Base-by-base conservation (phyloP, 2,329 filamentous ascomycete genomes). In the Exophiala sideris region DNA sequence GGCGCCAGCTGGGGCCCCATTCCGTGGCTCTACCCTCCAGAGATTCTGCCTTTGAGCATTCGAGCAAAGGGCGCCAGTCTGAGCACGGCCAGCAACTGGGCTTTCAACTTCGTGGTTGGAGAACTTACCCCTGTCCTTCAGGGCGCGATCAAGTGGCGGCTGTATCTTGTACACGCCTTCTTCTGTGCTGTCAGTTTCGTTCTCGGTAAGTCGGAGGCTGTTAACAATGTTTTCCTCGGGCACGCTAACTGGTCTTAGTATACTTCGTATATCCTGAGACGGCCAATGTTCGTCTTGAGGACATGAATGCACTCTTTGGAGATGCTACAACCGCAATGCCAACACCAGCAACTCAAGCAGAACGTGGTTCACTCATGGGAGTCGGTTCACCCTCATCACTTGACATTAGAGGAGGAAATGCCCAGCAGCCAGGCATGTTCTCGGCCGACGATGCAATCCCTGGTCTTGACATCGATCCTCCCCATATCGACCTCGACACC, bases 221-320 rank as follows among this genome's bases (percentile, higher is more conserved):
- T 36, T 16, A 24, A 11, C 38, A 18, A 33, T 44, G 4, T 38
- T 41, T 11, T 21, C 32, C 38, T 39, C 40, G 56, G 50, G 50
- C 41, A 39, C n/a, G 33, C 34, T 48, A 46, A 45, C 8, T 49
- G 55, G 68, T 3, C 21, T 9, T 60, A 96, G 94, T 99, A 6
- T 99, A 92, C 74, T 97, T 97, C 73, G 83, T 96, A 63, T 99
- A 97, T 70, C 94, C 94, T 29, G 94, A 99, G 73, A 99, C 94
- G 0, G 94, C 91, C 63, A 95, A 95, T 65, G 86, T 99, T 54
- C 87, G 91, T 53, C 80, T 99, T 47, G 94, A 99, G 73, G 94
- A 99, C 64, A 99, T 99, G 94, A 89, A 95, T 69, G 81, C 84
- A 2, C 75, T 99, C 12, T 99, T 99, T 67, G 94, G 94, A 61